Conservation (phyloP, 2,329 filamentous ascomycete species). For the Hypocreales sp. region DNA sequence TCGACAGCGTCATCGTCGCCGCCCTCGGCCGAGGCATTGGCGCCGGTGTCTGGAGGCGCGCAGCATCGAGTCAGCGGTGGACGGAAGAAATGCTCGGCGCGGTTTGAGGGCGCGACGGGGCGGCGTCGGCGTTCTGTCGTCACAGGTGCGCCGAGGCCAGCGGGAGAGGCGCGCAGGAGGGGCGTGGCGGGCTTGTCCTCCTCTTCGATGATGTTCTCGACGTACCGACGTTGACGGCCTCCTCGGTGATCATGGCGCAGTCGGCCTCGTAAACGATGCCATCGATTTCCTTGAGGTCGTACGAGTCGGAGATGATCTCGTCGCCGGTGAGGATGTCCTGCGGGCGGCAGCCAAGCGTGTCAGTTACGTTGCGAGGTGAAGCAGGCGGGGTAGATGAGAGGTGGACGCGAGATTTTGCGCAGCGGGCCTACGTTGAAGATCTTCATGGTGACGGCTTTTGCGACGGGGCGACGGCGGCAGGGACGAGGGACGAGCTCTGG, state of each 20-base stretch:
- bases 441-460: conserved; percentile 47
- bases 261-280: conserved; percentile 78
- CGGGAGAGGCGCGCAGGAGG: too few relatives aligned
- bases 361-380: neutral
- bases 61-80: neutral
- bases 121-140: too few relatives aligned
- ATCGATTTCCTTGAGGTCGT: conserved; percentile 66
- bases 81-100: too few relatives aligned
- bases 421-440: conserved; percentile 49
- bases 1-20: conserved; percentile 64
- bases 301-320: conserved; percentile 96
- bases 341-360: conserved; percentile 8
- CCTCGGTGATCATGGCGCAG: conserved; percentile 78
- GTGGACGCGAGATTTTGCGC: neutral
- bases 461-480: conserved; percentile 3
- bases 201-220: conserved; percentile 11
- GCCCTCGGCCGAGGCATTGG: conserved; percentile 93
- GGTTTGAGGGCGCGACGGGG: too few relatives aligned
- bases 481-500: conserved; percentile 5
- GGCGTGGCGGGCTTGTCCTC: too few relatives aligned
- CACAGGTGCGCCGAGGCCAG: too few relatives aligned
- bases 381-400: conserved; percentile 8
- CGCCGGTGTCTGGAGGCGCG: conserved; percentile 88
- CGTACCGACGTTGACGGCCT: conserved; percentile 56
- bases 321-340: conserved; percentile 83